These are phyloP conservation scores for Collybiopsis luxurians DNA, from an alignment of 768 basidiomycete species.

Conservation along the genomic window DNA sequence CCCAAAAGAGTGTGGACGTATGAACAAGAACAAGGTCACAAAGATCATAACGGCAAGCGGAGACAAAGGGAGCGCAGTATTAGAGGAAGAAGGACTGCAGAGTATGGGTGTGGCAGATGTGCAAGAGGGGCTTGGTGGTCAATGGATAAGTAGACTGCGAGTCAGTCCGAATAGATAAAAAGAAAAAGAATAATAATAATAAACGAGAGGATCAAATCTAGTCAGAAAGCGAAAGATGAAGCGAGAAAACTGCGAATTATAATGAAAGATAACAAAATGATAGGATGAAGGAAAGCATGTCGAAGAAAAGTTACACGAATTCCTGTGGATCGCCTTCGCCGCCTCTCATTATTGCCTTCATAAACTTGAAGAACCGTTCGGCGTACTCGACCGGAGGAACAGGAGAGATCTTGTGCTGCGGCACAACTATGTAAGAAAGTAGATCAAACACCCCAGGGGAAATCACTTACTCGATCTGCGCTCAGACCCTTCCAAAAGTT, in stretches of 20 bases:
- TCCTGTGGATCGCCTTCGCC: constrained; percentile 56
- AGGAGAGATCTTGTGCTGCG: constrained; percentile 91
- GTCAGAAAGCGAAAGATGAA: not conserved
- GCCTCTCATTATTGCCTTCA: constrained; percentile 83
- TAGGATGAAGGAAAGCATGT: not conserved
- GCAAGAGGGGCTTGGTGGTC: too few species aligned
- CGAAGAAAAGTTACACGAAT: not conserved
- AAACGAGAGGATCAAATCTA: not conserved
- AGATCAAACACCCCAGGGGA: not conserved
- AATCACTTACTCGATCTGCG: constrained; percentile 77
- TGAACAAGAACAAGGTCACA: too few species aligned
- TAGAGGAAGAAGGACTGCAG: not conserved
- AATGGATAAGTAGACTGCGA: not conserved
- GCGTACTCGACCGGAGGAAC: constrained; percentile 87
- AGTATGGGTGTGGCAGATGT: not conserved
- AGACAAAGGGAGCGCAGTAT: not conserved
- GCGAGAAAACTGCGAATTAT: not conserved
- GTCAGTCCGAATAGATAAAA: not conserved
- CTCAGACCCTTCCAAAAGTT: constrained; percentile 90
- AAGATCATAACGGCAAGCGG: not conserved
- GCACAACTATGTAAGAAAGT: not conserved
- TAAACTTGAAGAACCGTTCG: constrained; percentile 83
- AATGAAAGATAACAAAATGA: not conserved
- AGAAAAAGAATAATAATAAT: not conserved
- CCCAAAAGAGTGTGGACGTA: too few species aligned